Percentiles rank a stretch among this genome's conserved stretches.
phyloP scores from a whole-genome alignment of 768 basidiomycete genomes.

The Pleurotus ostreatus region DNA sequence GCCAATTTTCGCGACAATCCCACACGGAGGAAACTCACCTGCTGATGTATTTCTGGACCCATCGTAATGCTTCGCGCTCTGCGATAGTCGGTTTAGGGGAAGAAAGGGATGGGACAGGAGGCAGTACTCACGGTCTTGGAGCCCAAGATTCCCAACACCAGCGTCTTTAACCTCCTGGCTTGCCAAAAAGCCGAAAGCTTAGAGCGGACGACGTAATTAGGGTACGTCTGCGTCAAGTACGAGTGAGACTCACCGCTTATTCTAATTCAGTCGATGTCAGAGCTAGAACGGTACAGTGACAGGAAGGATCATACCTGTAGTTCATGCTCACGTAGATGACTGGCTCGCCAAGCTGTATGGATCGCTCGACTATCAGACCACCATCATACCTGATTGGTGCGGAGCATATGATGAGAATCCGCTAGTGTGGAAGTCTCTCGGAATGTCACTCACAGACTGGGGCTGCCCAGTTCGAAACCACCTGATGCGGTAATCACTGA shows the following conservation, averaged over 20 bases:
- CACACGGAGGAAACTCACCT: conserved; percentile 11
- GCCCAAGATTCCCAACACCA: conserved; percentile 58
- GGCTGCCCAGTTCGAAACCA: conserved; percentile 39
- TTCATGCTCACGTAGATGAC: conserved; percentile 54
- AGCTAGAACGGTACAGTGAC: too few species aligned
- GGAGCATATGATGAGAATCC: not conserved
- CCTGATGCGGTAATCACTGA: conserved; percentile 16
- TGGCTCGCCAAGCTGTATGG: conserved; percentile 36
- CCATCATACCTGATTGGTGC: conserved; percentile 35
- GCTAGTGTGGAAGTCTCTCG: not conserved
- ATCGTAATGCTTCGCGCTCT: conserved; percentile 57
- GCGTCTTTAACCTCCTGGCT: conserved; percentile 48
- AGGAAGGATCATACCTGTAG: conserved; percentile 28
- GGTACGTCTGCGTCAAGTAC: not conserved
- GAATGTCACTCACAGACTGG: conserved; percentile 23
- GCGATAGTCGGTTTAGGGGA: conserved; percentile 28
- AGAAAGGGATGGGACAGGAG: too few species aligned
- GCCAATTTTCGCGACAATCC: not conserved
- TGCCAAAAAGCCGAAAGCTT: conserved; percentile 50
- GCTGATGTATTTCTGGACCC: conserved; percentile 64
- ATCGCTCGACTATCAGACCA: conserved; percentile 36
- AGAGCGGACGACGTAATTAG: not conserved
- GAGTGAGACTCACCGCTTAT: not conserved
- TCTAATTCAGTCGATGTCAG: not conserved
- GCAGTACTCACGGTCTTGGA: conserved; percentile 52